Base-by-base conservation (phyloP, 495 filamentous ascomycete genomes). In the Lichenothelia convexa region DNA sequence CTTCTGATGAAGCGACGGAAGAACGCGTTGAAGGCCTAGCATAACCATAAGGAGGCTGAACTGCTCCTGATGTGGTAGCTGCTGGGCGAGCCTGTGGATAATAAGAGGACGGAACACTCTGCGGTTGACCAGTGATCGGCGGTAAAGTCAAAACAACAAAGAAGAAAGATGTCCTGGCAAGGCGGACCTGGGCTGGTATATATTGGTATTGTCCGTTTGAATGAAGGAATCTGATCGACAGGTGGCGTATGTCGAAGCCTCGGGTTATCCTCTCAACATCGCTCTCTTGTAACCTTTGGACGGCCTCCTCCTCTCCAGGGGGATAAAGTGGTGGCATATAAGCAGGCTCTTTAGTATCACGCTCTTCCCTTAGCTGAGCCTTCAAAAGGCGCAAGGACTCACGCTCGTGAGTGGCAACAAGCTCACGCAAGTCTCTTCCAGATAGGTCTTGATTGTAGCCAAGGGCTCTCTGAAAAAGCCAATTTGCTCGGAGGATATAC, bases 321-420 rank as follows among this genome's bases (percentile, higher is more conserved):
- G 45, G 42, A 18, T 47, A 37, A 17, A 63, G 61, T 2, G 58
- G 56, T 8, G 59, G 49, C 45, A 63, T 48, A 37, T 53, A 60
- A 13, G 55, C 30, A 6, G 58, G 59, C 18, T 63, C 59, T 21
- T 52, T 37, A 18, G 43, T 32, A 19, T 55, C 51, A 15, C 49
- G 39, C 36, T 63, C 59, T 4, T 55, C 51, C 26, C 55, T 36
- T 8, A 63, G 39, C 9, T 49, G 38, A 20, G 41, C 47, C n/a
- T 41, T 46, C 11, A 57, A 38, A 12, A 42, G 42, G 4, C 53
- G 48, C 18, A 59, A 39, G 5, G 35, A 29, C 2, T 54, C 47
- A 11, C 13, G 20, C 17, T 45, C 40, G 12, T 12, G n/a, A 33
- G 18, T 13, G 11, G 7, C 37, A 6, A 32, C 15, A 27, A 51